phyloP scores from a whole-genome alignment of 176 grass and related monocot genomes.

The Themeda triandra region DNA sequence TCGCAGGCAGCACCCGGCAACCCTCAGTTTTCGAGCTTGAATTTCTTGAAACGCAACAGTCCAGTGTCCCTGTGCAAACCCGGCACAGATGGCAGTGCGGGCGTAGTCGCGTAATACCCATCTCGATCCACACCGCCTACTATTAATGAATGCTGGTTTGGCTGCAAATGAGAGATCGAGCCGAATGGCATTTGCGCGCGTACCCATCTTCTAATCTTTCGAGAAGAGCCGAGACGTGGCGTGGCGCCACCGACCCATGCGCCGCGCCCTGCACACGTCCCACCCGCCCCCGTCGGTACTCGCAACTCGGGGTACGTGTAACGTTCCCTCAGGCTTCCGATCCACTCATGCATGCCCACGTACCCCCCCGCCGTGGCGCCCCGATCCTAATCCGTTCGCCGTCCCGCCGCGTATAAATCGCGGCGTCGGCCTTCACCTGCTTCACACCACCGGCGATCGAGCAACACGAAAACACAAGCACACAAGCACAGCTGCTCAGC shows the following conservation, averaged over 20 bases:
- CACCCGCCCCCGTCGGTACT: too few relatives aligned
- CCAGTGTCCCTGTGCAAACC: too few relatives aligned
- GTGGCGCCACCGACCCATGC: background rate
- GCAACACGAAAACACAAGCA: background rate
- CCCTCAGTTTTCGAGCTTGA: too few relatives aligned
- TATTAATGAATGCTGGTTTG: too few relatives aligned
- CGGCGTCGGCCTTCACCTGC: background rate
- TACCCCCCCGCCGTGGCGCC: background rate
- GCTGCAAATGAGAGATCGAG: too few relatives aligned
- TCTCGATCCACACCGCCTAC: too few relatives aligned
- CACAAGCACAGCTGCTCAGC: background rate
- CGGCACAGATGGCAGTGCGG: too few relatives aligned
- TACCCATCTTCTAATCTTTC: background rate
- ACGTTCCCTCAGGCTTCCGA: background rate
- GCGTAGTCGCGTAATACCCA: too few relatives aligned
- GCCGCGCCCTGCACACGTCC: background rate
- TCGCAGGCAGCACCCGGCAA: too few relatives aligned
- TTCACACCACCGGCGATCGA: background rate
- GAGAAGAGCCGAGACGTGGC: background rate
- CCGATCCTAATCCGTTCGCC: background rate
- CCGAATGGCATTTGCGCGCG: too few relatives aligned
- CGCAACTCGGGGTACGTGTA: background rate
- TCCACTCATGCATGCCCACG: conserved; percentile 7
- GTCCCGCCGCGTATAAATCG: background rate
- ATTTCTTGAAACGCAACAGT: too few relatives aligned